Conservation (phyloP, 768 basidiomycete species). For the Lactifluus piperatus region DNA sequence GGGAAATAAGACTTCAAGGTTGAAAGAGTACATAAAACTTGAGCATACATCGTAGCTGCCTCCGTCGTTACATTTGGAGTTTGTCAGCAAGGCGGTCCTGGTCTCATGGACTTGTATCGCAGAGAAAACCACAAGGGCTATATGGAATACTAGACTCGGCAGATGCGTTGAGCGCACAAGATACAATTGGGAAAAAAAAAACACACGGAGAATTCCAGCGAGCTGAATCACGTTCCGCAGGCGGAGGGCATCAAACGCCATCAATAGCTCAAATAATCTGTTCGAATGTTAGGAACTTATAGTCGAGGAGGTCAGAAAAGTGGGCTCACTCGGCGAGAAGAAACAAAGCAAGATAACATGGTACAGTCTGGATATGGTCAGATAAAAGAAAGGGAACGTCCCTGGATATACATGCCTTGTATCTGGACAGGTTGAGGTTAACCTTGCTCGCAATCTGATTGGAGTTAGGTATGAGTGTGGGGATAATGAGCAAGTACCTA, state of each 20-base stretch:
- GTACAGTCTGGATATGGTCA: constrained; percentile 46
- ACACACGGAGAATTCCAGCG: constrained; percentile 58
- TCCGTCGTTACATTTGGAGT: constrained; percentile 28
- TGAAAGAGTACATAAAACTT: neutral
- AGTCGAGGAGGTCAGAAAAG: neutral
- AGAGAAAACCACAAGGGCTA: constrained; percentile 63
- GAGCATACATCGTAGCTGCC: constrained; percentile 34
- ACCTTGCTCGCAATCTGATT: constrained; percentile 45
- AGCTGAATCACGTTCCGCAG: constrained; percentile 74
- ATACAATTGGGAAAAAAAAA: neutral
- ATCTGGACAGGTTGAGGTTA: constrained; percentile 32
- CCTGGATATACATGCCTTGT: constrained; percentile 38
- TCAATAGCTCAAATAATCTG: constrained; percentile 71
- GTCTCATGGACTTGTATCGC: constrained; percentile 75
- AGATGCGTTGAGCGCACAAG: neutral
- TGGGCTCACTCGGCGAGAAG: constrained; percentile 64
- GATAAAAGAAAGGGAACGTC: neutral
- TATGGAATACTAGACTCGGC: constrained; percentile 52
- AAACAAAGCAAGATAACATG: constrained; percentile 81
- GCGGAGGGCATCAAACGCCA: constrained; percentile 78
- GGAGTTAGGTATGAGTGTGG: constrained; percentile 1
- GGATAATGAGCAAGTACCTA: constrained; percentile 26
- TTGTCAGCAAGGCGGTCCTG: constrained; percentile 44
- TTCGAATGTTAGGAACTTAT: constrained; percentile 2
- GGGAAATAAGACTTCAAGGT: neutral